Evolutionary conservation across 768 basidiomycete species (phyloP), one percentile per base, ranked within the genome.

Genomic region (Fomitopsis serialis): DNA sequence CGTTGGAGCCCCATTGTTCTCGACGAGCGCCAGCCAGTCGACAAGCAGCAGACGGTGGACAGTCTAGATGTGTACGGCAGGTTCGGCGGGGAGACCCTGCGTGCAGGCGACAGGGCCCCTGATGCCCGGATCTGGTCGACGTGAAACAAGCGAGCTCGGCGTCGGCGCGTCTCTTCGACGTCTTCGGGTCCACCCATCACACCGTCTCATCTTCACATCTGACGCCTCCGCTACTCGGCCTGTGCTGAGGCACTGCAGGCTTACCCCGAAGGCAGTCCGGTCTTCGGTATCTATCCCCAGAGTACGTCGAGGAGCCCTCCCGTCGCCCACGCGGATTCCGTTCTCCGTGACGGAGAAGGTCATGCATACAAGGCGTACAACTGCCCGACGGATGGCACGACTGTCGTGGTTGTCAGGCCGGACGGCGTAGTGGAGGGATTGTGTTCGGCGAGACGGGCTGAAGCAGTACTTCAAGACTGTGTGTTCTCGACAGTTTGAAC

Each of bases 91-190:
- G 56, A 52, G 27, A 22, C 49, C 65, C 32, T 68, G 53, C 50
- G 65, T 47, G 77, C 77, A 1, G 78, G 78, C 2, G 77, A 79
- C 53, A 60, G 77, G 17, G 77, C 77, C 0, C 78, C 76, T 0
- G 74, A 78, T 24, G 72, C 76, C 63, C 77, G 2, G 67, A 50
- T 1, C 59, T 73, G n/a, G 48, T 63, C 0, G 45, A 56, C 1
- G 21, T 52, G 15, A 19, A n/a, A 0, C 54, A 56, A 1, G 42
- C 7, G 6, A 21, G 29, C 24, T 22, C 11, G 44, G 13, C 36
- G n/a, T n/a, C n/a, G 29, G 49, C 53, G 10, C 27, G 23, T 3
- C 52, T 58, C 25, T 58, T 58, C 48, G 43, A 54, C 53, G 8
- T 59, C 15, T 59, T 55, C 51, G 49, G 48, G 12, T 49, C 55